These are phyloP conservation scores for Termitomyces sp. DNA, from an alignment of 768 basidiomycete species.

Conservation along the genomic window DNA sequence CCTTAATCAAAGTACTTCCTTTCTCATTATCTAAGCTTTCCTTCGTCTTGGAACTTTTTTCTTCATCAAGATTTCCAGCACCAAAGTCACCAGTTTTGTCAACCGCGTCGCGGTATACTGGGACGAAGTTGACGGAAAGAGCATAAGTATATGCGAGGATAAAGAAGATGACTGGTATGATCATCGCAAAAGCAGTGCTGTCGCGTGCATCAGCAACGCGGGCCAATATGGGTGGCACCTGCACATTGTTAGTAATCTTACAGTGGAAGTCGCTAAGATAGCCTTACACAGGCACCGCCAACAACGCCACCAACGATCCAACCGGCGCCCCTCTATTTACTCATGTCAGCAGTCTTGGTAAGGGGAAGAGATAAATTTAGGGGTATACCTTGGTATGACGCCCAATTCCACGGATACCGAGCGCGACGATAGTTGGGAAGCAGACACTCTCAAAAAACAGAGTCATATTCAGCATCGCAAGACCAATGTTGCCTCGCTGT, in stretches of 20 bases:
- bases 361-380: not conserved
- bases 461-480: conserved; percentile 25
- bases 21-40: conserved; percentile 9
- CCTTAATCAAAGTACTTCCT: conserved; percentile 1
- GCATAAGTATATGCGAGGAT: conserved; percentile 21
- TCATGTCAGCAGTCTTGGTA: not conserved
- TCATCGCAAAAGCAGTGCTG: conserved; percentile 27
- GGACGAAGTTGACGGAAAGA: conserved; percentile 25
- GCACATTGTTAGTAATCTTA: not conserved
- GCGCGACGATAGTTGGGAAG: conserved; percentile 29
- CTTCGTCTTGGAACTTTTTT: not conserved
- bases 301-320: conserved; percentile 28
- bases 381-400: conserved; percentile 22
- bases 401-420: conserved; percentile 27
- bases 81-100: conserved; percentile 17
- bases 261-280: not conserved
- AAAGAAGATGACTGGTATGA: conserved; percentile 27
- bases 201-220: conserved; percentile 24
- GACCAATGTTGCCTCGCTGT: conserved; percentile 21
- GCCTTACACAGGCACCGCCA: conserved; percentile 25
- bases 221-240: conserved; percentile 26
- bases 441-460: conserved; percentile 30
- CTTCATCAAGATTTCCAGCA: not conserved
- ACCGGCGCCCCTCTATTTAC: conserved; percentile 21
- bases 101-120: conserved; percentile 20